Percentiles rank a stretch among this genome's conserved stretches.
phyloP scores from a whole-genome alignment of 2,329 filamentous ascomycete genomes.

The Nigrospora osmanthi region DNA sequence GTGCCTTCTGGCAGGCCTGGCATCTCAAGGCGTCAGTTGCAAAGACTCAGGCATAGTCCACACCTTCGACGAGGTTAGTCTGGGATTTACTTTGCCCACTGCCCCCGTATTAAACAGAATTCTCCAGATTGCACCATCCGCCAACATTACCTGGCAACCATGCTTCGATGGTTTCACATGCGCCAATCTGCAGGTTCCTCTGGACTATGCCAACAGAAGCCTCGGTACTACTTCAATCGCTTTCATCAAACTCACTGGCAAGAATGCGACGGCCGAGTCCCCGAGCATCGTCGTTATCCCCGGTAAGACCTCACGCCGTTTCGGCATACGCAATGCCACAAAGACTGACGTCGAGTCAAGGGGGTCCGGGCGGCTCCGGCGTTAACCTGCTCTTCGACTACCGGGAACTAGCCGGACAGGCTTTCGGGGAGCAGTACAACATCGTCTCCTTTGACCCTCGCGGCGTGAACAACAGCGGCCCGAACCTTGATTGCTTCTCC shows the following conservation, averaged over 20 bases:
- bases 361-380: conserved; percentile 28
- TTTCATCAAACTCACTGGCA: conserved; percentile 19
- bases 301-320: conserved; percentile 12
- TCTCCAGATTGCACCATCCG: conserved; percentile 18
- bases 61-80: no score
- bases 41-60: no score
- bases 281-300: conserved; percentile 17
- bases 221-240: conserved; percentile 19
- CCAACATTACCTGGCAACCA: conserved; percentile 21
- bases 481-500: conserved; percentile 19
- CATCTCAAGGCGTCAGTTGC: no score
- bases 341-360: conserved; percentile 8
- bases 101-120: no score
- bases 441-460: conserved; percentile 33
- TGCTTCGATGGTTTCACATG: conserved; percentile 22
- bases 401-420: conserved; percentile 9
- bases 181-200: conserved; percentile 18
- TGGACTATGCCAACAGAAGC: conserved; percentile 18
- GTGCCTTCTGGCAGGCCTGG: no score
- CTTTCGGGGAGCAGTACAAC: conserved; percentile 32
- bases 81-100: no score
- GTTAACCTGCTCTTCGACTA: conserved; percentile 18
- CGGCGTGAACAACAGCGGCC: conserved; percentile 26
- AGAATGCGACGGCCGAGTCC: conserved; percentile 19
- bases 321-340: not conserved